phyloP scores from a whole-genome alignment of 768 basidiomycete genomes.

The Suillus clintonianus region DNA sequence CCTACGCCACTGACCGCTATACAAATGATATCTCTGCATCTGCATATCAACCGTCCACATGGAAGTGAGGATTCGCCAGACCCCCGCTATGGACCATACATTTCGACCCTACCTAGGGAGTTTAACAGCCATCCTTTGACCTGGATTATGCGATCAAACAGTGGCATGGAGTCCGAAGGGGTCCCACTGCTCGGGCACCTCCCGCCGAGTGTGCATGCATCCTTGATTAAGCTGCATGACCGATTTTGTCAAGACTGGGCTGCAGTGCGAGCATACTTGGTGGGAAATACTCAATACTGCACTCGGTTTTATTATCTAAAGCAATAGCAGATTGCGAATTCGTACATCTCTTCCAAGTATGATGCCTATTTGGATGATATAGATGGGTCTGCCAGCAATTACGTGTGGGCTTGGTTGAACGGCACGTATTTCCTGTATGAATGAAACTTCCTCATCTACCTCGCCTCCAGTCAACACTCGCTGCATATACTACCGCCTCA shows the following conservation, averaged over 20 bases:
- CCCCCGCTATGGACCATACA: constrained; percentile 70
- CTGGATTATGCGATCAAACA: constrained; percentile 51
- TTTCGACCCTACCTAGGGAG: constrained; percentile 70
- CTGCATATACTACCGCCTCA: constrained; percentile 74
- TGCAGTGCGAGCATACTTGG: constrained; percentile 51
- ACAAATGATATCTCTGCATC: constrained; percentile 81
- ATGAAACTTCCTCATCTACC: constrained; percentile 8
- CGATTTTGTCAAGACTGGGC: constrained; percentile 65
- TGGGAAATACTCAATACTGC: constrained; percentile 31
- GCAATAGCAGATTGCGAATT: constrained; percentile 1
- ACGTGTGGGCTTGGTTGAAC: constrained; percentile 91
- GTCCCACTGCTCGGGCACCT: constrained; percentile 42
- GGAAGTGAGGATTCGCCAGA: constrained; percentile 48
- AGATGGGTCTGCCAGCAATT: constrained; percentile 38
- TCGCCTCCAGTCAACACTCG: constrained; percentile 80
- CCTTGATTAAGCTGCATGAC: constrained; percentile 43
- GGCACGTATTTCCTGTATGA: constrained; percentile 38
- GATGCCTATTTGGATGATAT: constrained; percentile 5
- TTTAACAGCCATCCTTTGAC: constrained; percentile 85
- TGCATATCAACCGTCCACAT: constrained; percentile 64
- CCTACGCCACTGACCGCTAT: constrained; percentile 51
- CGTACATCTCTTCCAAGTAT: neutral
- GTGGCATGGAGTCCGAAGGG: constrained; percentile 16
- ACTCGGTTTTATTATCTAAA: neutral
- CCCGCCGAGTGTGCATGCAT: constrained; percentile 46